phyloP scores from a whole-genome alignment of 305 asterid genomes.

The Fraxinus baroniana region DNA sequence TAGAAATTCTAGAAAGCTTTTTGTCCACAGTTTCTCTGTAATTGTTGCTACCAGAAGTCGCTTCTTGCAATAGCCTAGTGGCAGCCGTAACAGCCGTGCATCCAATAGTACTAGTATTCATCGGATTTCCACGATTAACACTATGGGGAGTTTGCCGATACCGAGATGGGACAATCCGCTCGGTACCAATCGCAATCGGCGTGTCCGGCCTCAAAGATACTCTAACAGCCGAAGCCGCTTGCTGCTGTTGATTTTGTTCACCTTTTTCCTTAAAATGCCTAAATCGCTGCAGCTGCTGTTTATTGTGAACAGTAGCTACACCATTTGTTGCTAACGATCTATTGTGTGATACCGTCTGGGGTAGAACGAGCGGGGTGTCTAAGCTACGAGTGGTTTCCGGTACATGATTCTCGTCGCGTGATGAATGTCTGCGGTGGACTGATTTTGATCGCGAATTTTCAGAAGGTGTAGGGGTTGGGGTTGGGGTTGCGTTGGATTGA shows the following conservation, averaged over 20 bases:
- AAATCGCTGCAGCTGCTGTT: conserved; percentile 39
- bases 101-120: conserved; percentile 32
- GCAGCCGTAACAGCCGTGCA: conserved; percentile 51
- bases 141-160: conserved; percentile 44
- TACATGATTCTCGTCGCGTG: conserved; percentile 43
- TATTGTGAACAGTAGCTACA: conserved; percentile 38
- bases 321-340: conserved; percentile 18
- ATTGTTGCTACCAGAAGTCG: conserved; percentile 38
- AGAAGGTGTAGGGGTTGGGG: conserved; percentile 30
- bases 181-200: conserved; percentile 49
- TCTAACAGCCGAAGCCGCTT: conserved; percentile 24
- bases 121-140: conserved; percentile 40
- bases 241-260: conserved; percentile 29
- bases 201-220: conserved; percentile 63
- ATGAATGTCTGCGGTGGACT: conserved; percentile 42
- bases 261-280: conserved; percentile 40
- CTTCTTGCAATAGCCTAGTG: conserved; percentile 69
- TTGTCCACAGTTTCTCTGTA: conserved; percentile 30
- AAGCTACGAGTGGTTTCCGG: conserved; percentile 39
- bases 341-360: neutral
- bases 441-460: conserved; percentile 51
- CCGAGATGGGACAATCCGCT: conserved; percentile 68
- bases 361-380: conserved; percentile 20
- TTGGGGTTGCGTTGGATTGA: conserved; percentile 38
- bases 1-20: conserved; percentile 42